A percentile compares a stretch with the other conserved stretches of the same genome.
Evolutionary conservation across 306 rosid species (phyloP).

Genomic region (Echinosophora koreensis): DNA sequence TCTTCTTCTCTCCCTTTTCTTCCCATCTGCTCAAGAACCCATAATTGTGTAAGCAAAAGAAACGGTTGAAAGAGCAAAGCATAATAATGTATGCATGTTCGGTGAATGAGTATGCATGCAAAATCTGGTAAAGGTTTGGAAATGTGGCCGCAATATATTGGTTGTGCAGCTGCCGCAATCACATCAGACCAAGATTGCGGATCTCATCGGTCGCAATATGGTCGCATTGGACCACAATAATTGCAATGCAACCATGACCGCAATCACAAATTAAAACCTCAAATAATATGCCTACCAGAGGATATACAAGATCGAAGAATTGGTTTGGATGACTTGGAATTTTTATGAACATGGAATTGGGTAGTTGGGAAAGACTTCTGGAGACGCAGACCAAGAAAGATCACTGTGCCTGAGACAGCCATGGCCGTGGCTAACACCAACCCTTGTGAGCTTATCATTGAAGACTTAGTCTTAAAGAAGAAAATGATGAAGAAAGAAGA

Average conservation of each 20-base stretch:
- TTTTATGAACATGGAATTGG: slow-evolving; percentile 50
- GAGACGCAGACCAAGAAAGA: slow-evolving; percentile 82
- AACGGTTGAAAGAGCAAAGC: background rate
- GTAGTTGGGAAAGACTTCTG: slow-evolving; percentile 59
- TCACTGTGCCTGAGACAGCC: slow-evolving; percentile 96
- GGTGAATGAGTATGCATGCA: background rate
- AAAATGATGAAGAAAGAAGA: background rate
- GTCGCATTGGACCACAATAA: too few relatives aligned
- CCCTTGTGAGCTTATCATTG: slow-evolving; percentile 75
- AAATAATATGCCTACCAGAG: slow-evolving; percentile 59
- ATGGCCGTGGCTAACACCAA: slow-evolving; percentile 94
- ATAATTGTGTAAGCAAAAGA: slow-evolving; percentile 13
- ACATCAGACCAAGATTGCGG: too few relatives aligned
- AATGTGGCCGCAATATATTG: too few relatives aligned
- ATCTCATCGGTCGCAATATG: too few relatives aligned
- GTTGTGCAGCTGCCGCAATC: too few relatives aligned
- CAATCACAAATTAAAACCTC: too few relatives aligned
- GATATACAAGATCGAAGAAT: slow-evolving; percentile 82
- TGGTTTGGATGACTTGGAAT: slow-evolving; percentile 48
- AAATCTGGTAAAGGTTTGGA: background rate
- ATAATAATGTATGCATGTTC: background rate
- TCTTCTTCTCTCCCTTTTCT: slow-evolving; percentile 54
- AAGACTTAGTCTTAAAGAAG: slow-evolving; percentile 51
- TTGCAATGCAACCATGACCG: too few relatives aligned
- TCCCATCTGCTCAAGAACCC: slow-evolving; percentile 52